Base-by-base conservation (phyloP, 2,329 filamentous ascomycete genomes). In the Alternaria angustiovoidea region DNA sequence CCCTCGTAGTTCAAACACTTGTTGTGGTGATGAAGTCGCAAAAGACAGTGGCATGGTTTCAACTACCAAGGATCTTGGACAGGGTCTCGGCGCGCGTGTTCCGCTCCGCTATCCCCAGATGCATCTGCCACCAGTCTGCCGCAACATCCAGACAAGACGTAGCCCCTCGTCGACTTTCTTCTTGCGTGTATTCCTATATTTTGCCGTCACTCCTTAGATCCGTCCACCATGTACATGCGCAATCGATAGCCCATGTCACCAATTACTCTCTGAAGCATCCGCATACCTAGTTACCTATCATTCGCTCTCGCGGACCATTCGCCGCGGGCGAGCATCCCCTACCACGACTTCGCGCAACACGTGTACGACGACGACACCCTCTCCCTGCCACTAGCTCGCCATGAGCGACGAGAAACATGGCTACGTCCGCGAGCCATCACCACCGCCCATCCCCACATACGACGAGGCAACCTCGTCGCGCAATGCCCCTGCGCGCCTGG, bases 381-480 rank as follows among this genome's bases (percentile, higher is more conserved):
- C 57, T 53, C 54, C 61, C 39, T 39, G 55, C 51, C 52, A 51
- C 32, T 42, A 60, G 38, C 51, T 63, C 62, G 61, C 68, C 62
- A 79, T 80, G 77, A 61, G 69, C 57, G 76, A 78, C 70, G 78
- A 79, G 69, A 80, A 80, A 58, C 76, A 80, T 64, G 61, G 62
- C 44, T 80, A 80, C 68, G 74, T 78, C 22, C 70, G 49, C 58
- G 68, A 78, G 85, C 87, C 72, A 80, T 84, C 64, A 9, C 65
- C 65, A 18, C 83, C 90, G 46, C 90, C 92, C 32, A 94, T 95
- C 75, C 92, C 92, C 30, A 88, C 89, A 44, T 95, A 95, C 79
- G 92, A 94, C 78, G 92, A 96, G 81, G 92, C 92, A 64, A 86
- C 87, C 61, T 87, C 88, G 18, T 87, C 86, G 34, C 82, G 85